Percentiles rank a stretch among this genome's conserved stretches.
phyloP scores from a whole-genome alignment of 2,329 filamentous ascomycete species.

The Claviceps spartinae region DNA sequence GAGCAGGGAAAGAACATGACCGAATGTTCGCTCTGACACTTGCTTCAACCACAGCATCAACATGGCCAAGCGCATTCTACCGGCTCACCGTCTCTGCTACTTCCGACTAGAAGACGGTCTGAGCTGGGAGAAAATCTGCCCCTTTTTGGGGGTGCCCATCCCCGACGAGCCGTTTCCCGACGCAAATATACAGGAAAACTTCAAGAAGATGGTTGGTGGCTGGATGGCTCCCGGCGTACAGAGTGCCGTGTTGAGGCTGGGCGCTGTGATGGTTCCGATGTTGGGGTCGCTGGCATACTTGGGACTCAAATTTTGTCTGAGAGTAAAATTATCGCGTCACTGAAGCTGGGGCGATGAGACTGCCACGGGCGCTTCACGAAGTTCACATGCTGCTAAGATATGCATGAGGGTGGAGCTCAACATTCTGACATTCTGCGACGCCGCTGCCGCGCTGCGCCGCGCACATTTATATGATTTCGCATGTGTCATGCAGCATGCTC shows the following conservation, averaged over 20 bases:
- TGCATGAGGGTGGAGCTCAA: too few species aligned
- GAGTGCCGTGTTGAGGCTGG: background rate
- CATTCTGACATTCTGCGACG: too few species aligned
- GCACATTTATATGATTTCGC: too few species aligned
- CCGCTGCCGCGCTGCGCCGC: too few species aligned
- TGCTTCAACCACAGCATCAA: slow-evolving; percentile 10
- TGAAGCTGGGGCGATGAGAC: too few species aligned
- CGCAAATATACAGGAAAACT: background rate
- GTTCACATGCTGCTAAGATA: too few species aligned
- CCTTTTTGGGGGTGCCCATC: slow-evolving; percentile 17
- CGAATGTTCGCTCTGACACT: background rate
- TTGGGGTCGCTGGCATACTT: background rate
- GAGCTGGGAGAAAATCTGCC: slow-evolving; percentile 23
- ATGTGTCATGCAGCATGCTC: too few species aligned
- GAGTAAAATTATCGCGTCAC: too few species aligned
- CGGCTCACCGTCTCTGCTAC: slow-evolving; percentile 15
- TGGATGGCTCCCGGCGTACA: background rate
- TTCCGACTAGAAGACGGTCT: slow-evolving; percentile 21
- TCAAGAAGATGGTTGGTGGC: background rate
- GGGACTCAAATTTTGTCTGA: slow-evolving; percentile 2
- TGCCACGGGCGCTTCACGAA: too few species aligned
- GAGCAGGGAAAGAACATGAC: too few species aligned
- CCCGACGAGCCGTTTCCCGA: slow-evolving; percentile 10
- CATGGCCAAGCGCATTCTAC: slow-evolving; percentile 13
- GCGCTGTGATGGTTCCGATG: background rate